Evolutionary conservation across 768 basidiomycete species (phyloP).

Genomic region (Boletellus sp.): DNA sequence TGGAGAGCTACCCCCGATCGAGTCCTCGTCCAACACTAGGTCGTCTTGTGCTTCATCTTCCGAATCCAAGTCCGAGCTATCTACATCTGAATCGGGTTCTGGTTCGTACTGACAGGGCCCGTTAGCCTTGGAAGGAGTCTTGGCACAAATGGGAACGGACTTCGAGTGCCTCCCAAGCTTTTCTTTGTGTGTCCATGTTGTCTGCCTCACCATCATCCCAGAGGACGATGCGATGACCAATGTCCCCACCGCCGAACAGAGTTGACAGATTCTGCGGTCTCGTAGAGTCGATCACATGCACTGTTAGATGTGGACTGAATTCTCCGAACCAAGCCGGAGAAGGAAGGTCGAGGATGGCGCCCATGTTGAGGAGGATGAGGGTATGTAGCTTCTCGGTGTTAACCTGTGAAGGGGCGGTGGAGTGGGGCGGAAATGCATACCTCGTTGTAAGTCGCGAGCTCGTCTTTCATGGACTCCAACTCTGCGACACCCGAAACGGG

Average conservation of each 20-base stretch:
- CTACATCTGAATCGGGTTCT: conserved; percentile 63
- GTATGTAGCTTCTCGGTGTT: conserved; percentile 64
- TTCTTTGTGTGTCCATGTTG: conserved; percentile 62
- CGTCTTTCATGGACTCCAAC: conserved; percentile 60
- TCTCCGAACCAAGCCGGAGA: conserved; percentile 73
- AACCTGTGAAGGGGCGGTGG: conserved; percentile 1
- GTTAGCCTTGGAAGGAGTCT: conserved; percentile 4
- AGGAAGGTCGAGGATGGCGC: conserved; percentile 80
- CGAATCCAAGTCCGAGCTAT: conserved; percentile 42
- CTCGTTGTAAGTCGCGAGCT: conserved; percentile 64
- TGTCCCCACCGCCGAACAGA: conserved; percentile 70
- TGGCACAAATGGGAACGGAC: conserved; percentile 41
- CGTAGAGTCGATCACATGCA: conserved; percentile 94
- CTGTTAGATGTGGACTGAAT: conserved; percentile 54
- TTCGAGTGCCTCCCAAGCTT: conserved; percentile 81
- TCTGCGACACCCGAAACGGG: conserved; percentile 86
- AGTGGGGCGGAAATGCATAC: conserved; percentile 36
- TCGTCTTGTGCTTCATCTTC: conserved; percentile 45
- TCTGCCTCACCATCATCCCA: conserved; percentile 92
- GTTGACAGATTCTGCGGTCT: conserved; percentile 87
- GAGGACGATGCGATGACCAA: conserved; percentile 70
- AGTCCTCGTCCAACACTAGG: conserved; percentile 39
- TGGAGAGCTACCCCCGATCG: conserved; percentile 33
- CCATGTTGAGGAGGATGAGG: conserved; percentile 89
- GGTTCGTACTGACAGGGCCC: conserved; percentile 63